Base-by-base conservation (phyloP, 768 basidiomycete genomes). In the Podaxis pistillaris region DNA sequence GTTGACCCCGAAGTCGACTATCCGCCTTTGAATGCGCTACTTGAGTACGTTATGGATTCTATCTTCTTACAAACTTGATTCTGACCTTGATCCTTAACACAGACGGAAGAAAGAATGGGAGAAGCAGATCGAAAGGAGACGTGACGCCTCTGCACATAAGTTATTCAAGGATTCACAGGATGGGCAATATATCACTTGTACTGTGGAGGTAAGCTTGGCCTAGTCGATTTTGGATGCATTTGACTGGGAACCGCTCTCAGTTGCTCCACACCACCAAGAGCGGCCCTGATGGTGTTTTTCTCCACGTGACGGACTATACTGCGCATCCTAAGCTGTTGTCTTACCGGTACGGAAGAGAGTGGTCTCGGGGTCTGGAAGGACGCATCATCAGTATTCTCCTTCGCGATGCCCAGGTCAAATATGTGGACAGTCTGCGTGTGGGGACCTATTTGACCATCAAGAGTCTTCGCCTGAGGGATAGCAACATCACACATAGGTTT, bases 231-330 rank as follows among this genome's bases (percentile, higher is more conserved):
- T 58, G 55, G 24, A 28, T 64, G n/a, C 0, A 33, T n/a, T 56
- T 38, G 54, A 57, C 13, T 19, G 13, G 55, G 49, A 12, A 58
- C 49, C 26, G 28, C 36, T 22, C 57, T 13, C 60, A 89, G 88
- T 70, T 87, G 37, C 71, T 89, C 3, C 77, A 80, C 63, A 63
- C 76, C 19, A 64, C 71, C 19, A 73, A 76, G 49, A 66, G 74
- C 17, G 66, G 70, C 24, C 54, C 67, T 33, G 70, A 74, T 28
- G 69, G 70, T 26, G 71, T 78, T 3, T 77, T 74, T 54, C 70
- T 89, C 41, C 86, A 82, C 64, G 82, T 87, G 36, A 89, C 88
- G 7, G 89, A 91, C 70, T 90, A 89, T 67, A 87, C 87, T 1
- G 69, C 73, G 2, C 80, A 86, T 58, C 66, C 77, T 3, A 72